Evolutionary conservation across 495 filamentous ascomycete species (phyloP).

Genomic region (Penicillium argentinense): DNA sequence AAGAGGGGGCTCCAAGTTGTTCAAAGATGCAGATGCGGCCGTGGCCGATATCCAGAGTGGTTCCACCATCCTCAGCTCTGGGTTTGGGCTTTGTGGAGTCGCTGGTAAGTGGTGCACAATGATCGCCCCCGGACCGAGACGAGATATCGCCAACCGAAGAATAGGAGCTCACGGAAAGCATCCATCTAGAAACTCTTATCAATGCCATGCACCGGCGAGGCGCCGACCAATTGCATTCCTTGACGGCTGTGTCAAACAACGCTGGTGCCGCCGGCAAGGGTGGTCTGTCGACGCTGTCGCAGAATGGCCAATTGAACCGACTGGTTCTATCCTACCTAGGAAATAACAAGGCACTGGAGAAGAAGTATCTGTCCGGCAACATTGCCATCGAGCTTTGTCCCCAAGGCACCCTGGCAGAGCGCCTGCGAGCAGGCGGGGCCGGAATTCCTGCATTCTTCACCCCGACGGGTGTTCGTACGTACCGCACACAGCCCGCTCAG

Average conservation of each 20-base stretch:
- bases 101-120: constrained; percentile 54
- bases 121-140: too few species aligned
- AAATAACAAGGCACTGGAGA: constrained; percentile 85
- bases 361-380: constrained; percentile 78
- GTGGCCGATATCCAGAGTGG: constrained; percentile 73
- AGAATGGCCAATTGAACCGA: constrained; percentile 76
- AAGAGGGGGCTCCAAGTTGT: constrained; percentile 58
- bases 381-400: constrained; percentile 86
- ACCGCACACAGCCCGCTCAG: too few species aligned
- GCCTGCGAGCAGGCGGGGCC: constrained; percentile 78
- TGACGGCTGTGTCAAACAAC: constrained; percentile 92
- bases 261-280: constrained; percentile 73
- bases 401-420: constrained; percentile 86
- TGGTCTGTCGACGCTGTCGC: constrained; percentile 76
- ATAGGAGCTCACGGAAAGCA: too few species aligned
- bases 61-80: constrained; percentile 73
- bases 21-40: constrained; percentile 70
- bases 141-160: too few species aligned
- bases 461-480: constrained; percentile 71
- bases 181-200: constrained; percentile 67
- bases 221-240: constrained; percentile 62
- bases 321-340: constrained; percentile 86
- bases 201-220: constrained; percentile 68
- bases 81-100: constrained; percentile 86
- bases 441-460: constrained; percentile 93